phyloP scores from a whole-genome alignment of 2,329 filamentous ascomycete species.

The Aspergillus bombycis region DNA sequence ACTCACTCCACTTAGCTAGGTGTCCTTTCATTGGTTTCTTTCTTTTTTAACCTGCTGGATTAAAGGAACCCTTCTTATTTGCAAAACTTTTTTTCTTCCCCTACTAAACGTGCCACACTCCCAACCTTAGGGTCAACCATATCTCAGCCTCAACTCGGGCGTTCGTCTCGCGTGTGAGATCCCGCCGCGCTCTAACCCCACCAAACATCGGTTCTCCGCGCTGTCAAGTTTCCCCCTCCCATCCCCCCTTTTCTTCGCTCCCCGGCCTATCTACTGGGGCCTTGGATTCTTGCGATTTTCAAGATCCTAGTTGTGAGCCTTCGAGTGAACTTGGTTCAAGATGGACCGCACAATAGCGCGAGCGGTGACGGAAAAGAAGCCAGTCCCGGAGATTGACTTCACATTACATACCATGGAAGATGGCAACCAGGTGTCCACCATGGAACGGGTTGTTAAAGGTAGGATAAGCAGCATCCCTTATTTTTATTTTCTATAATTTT shows the following conservation, averaged over 20 bases:
- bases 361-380: slow-evolving; percentile 92
- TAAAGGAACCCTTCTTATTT: neutral
- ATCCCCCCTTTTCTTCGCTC: slow-evolving; percentile 11
- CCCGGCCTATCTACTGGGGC: slow-evolving; percentile 17
- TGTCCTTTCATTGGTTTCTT: neutral
- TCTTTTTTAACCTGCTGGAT: neutral
- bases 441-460: slow-evolving; percentile 99
- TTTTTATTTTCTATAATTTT: neutral
- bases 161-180: slow-evolving; percentile 21
- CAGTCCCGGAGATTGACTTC: slow-evolving; percentile 96
- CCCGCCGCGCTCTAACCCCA: slow-evolving; percentile 27
- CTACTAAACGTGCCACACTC: neutral
- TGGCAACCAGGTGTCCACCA: slow-evolving; percentile 89
- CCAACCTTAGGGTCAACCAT: neutral
- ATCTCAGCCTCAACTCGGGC: slow-evolving; percentile 6
- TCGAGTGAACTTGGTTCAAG: slow-evolving; percentile 22
- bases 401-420: slow-evolving; percentile 99
- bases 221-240: slow-evolving; percentile 5
- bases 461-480: slow-evolving; percentile 30
- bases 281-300: slow-evolving; percentile 18
- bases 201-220: slow-evolving; percentile 20
- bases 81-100: neutral
- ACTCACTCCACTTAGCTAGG: slow-evolving; percentile 7
- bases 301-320: slow-evolving; percentile 13
- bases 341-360: slow-evolving; percentile 67